A percentile compares a stretch with the other conserved stretches of the same genome.
phyloP scores from a whole-genome alignment of 1,284 basidiomycete species.

The Kalmanozyma brasiliensis region DNA sequence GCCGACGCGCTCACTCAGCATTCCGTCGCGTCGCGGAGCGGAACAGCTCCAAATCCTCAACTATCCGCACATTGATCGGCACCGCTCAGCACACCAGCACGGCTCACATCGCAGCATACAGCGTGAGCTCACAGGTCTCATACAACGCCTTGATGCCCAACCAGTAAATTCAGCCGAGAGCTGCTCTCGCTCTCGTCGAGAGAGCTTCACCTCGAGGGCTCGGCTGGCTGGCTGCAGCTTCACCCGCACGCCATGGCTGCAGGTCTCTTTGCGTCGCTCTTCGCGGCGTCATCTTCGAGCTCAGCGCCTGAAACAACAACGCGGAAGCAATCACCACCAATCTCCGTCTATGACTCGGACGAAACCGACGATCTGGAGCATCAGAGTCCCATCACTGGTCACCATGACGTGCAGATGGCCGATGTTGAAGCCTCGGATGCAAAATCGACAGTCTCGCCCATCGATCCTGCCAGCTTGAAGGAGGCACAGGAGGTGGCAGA shows the following conservation, averaged over 20 bases:
- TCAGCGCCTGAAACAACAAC: background rate
- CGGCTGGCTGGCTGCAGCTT: conserved; percentile 6
- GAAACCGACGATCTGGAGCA: conserved; percentile 8
- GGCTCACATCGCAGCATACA: too few species aligned
- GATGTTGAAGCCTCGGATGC: background rate
- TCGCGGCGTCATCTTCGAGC: conserved; percentile 13
- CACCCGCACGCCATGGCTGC: conserved; percentile 20
- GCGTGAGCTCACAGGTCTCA: too few species aligned
- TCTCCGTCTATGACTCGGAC: background rate
- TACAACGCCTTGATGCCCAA: conserved; percentile 8
- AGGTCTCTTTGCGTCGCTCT: conserved; percentile 38
- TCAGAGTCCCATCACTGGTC: conserved; percentile 1
- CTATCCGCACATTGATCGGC: too few species aligned
- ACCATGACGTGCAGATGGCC: conserved; percentile 8
- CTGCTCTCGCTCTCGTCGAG: conserved; percentile 6
- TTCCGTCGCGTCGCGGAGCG: background rate
- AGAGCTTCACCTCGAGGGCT: background rate
- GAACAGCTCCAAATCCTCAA: too few species aligned
- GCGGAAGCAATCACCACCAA: too few species aligned
- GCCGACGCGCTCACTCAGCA: background rate
- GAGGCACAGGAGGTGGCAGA: conserved; percentile 27
- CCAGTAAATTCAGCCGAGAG: background rate
- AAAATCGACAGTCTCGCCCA: background rate
- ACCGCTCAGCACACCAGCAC: too few species aligned
- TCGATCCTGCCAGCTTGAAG: conserved; percentile 2